Base-by-base conservation (phyloP, 345 rosid species). In the Dipteronia dyeriana region DNA sequence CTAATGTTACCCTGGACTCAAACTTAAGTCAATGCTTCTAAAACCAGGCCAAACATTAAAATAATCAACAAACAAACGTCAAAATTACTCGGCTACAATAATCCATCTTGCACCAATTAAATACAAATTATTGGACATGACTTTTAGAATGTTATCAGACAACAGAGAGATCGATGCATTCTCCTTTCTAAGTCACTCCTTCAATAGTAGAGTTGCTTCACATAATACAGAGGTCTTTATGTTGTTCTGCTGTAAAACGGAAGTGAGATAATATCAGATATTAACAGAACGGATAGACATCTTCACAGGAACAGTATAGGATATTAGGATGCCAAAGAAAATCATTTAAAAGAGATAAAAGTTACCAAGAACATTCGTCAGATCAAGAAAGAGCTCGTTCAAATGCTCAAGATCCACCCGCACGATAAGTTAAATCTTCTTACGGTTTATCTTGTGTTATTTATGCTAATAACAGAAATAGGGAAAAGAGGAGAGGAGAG, bases 311-410 rank as follows among this genome's bases (percentile, higher is more conserved):
- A n/a, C 7, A 2, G 23, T 16, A 69, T n/a, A 41, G 66, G 62
- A 11, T 38, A 31, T 31, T 31, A 31, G 53, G 38, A 39, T 0
- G 9, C 1, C 45, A 49, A 29, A 54, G 45, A 51, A 70, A 31
- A 39, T 39, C 43, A 63, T 59, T 16, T 45, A 64, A 66, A 69
- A 64, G 79, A 76, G 62, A 4, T 12, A 64, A 8, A 75, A 70
- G 1, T 75, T 92, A 94, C 99, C 98, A 31, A 97, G 91, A 43
- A 91, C 87, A 76, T 65, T 79, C 23, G 93, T 94, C 70, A 96
- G 89, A 68, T 92, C 92, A 75, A 88, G 75, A 80, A 96, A 96
- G 49, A 92, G 94, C 38, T 91, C 97, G 81, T 94, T 96, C 90
- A 96, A 83, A 77, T 91, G 98, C 86, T 94, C 97, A 9, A 97